A percentile compares a stretch with the other conserved stretches of the same genome.
Conservation (phyloP, 2,329 filamentous ascomycete genomes). For the Beauveria asiatica region DNA sequence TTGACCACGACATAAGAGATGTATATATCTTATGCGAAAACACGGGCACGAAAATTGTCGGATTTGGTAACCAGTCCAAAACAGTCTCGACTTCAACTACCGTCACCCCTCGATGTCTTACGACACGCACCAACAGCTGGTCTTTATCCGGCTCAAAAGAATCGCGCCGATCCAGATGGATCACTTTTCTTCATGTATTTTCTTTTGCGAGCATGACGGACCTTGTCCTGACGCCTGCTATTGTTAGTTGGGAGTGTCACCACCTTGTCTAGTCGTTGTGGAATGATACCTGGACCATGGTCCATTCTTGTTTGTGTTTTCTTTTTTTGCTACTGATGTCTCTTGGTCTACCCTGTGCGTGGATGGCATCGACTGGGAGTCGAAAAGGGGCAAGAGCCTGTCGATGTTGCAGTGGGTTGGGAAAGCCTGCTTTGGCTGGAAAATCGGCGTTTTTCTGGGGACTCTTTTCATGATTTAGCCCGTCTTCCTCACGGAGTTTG, state of each 20-base stretch:
- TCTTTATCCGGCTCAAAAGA: background rate
- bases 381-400: background rate
- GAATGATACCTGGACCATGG: conserved; percentile 8
- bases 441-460: too few relatives aligned
- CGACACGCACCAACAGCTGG: background rate
- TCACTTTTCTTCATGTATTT: conserved; percentile 2
- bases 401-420: background rate
- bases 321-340: background rate
- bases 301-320: background rate
- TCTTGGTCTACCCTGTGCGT: background rate
- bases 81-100: background rate
- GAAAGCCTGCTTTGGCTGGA: background rate
- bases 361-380: background rate
- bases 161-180: conserved; percentile 6
- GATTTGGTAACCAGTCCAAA: background rate
- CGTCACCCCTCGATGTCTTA: background rate
- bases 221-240: background rate
- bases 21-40: background rate
- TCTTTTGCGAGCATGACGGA: background rate
- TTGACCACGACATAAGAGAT: background rate
- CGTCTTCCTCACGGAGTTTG: too few relatives aligned
- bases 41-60: background rate
- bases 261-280: background rate
- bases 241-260: background rate
- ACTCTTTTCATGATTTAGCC: too few relatives aligned